Base-by-base conservation (phyloP, 179 eudicot species). In the Nepenthes alata region DNA sequence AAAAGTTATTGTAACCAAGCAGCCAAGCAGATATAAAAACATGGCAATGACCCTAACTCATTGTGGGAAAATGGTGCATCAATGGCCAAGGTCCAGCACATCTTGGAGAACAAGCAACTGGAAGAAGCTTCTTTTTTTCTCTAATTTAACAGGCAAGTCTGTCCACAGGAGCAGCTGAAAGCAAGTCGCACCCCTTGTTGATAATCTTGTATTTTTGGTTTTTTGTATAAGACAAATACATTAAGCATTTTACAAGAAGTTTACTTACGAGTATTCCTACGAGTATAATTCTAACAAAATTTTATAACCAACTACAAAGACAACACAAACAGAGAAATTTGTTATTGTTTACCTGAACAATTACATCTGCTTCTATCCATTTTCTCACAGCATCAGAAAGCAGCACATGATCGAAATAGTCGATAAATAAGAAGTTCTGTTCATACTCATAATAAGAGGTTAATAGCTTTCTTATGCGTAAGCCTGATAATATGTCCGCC, bases 321-420 rank as follows among this genome's bases (percentile, higher is more conserved):
- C 45, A 41, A 41, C 8, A 41, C 8, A 41, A 41, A 41, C 8
- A 41, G 45, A 41, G 45, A 41, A 39, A 58, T 37, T 41, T 39
- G 51, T 41, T 35, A 37, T 38, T 25, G 56, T 44, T 65, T 74
- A 89, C 98, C 98, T 93, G 98, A 61, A 93, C 56, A 66, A 93
- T 74, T 37, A 83, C 91, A 78, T 93, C 98, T 62, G 85, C 75
- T 74, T 69, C 67, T 63, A 74, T 75, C 95, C 84, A 90, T 65
- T 58, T 49, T 61, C 70, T 80, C 60, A 81, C 76, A 25, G 79
- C 75, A 62, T 77, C 77, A 64, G 88, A 83, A 38, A 87, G 80
- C 52, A 93, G 82, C 47, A 78, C 50, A 50, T 93, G 93, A 79
- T 93, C 98, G 47, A 93, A 82, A 76, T 93, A 87, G 75, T 93